Base-by-base conservation (phyloP, 257 asterid genomes). In the Capsicum baccatum region DNA sequence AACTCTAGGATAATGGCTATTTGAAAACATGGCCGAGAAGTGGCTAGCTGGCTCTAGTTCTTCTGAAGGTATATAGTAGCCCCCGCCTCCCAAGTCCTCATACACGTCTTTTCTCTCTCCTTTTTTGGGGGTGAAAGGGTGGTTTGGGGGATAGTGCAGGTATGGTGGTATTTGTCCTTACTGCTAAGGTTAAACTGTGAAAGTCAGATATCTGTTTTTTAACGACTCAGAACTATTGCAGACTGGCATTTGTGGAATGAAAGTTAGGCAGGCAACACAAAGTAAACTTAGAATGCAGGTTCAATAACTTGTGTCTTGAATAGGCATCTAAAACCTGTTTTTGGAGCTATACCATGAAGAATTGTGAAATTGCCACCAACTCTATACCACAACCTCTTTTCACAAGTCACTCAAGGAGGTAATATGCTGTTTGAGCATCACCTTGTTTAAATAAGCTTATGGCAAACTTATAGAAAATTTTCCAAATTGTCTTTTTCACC, bases 191-290 rank as follows among this genome's bases (percentile, higher is more conserved):
- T 63, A 33, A 63, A 63, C 39, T 63, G 69, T 21, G 16, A 63
- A 54, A 63, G 69, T 63, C 16, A 5, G 5, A 10, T 37, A 63
- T 63, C 69, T 62, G 15, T 62, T 63, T 63, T 63, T 2, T 63
- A 35, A 63, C 2, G 39, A 63, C 16, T 63, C 13, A 63, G 39
- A 63, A 9, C 69, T 21, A 63, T 63, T 63, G 69, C 69, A 21
- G 39, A 63, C 58, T 13, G n/a, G 69, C 69, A 63, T 63, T 63
- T 63, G 69, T 21, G 16, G 69, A 21, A 63, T 63, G 69, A 63
- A 63, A 21, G 35, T 12, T 60, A 60, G 13, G 67, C 67, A 8
- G 67, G 67, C 35, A 62, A 62, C 39, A 26, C 9, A 64, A 26
- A 64, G 37, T 21, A 33, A 66, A 66, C 74, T 13, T 66, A 35